A percentile compares a stretch with the other conserved stretches of the same genome.
phyloP scores from a whole-genome alignment of 225 moss, liverwort and hornwort genomes.

The Antitrichia curtipendula region DNA sequence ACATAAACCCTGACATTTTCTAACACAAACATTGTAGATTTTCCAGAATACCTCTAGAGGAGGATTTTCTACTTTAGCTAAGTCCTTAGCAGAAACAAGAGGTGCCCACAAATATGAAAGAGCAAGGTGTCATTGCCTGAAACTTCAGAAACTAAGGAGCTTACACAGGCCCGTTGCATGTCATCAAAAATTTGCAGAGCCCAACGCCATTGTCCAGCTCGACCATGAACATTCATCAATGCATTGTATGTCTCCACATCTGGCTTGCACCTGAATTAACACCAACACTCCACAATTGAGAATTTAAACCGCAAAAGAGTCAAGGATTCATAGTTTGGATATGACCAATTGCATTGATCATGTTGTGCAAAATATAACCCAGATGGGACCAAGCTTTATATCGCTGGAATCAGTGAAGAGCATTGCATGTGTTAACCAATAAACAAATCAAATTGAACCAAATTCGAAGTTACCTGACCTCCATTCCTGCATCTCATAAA shows the following conservation, averaged over 20 bases:
- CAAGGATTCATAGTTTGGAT: not conserved
- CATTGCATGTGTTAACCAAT: not conserved
- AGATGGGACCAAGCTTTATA: not conserved
- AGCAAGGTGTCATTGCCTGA: too few species aligned
- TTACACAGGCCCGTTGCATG: constrained; percentile 74
- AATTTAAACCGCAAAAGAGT: not conserved
- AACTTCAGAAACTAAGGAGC: not conserved
- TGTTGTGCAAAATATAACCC: not conserved
- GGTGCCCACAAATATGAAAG: not conserved
- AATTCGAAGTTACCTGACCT: constrained; percentile 49
- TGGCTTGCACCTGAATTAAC: constrained; percentile 68
- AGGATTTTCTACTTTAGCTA: not conserved
- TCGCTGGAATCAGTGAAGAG: not conserved
- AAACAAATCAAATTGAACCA: not conserved
- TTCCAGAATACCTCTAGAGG: not conserved
- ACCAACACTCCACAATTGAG: not conserved
- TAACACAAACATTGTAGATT: not conserved
- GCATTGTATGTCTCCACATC: constrained; percentile 93
- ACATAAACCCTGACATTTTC: not conserved
- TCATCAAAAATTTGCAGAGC: constrained; percentile 62
- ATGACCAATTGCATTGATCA: not conserved
- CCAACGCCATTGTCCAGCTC: constrained; percentile 83
- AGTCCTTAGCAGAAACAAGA: not conserved
- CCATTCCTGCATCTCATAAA: constrained; percentile 96
- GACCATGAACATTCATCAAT: constrained; percentile 95